Conservation (phyloP, 176 grass and related monocot genomes). For the Typha latifolia region DNA sequence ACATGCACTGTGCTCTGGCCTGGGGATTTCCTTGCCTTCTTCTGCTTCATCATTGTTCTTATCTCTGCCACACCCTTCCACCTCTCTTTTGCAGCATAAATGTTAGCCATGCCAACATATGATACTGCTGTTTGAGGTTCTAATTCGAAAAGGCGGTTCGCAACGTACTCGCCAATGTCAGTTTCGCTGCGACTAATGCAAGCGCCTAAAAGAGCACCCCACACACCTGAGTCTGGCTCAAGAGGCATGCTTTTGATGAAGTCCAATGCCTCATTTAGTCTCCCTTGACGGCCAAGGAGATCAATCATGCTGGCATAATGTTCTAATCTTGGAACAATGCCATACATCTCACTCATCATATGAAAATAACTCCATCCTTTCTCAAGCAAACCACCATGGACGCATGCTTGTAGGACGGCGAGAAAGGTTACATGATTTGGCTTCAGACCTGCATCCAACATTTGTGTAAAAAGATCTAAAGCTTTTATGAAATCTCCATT, state of each 20-base stretch:
- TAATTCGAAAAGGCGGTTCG: background rate
- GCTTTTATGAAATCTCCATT: constrained; percentile 1
- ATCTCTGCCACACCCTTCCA: background rate
- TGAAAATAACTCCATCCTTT: background rate
- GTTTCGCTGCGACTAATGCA: background rate
- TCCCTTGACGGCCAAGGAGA: background rate
- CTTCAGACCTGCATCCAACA: background rate
- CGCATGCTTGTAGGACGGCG: background rate
- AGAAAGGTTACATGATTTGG: constrained; percentile 10
- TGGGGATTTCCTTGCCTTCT: background rate
- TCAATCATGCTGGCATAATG: constrained; percentile 8
- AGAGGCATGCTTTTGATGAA: background rate
- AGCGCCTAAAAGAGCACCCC: constrained; percentile 9
- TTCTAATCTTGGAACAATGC: background rate
- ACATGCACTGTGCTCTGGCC: background rate
- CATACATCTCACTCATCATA: background rate
- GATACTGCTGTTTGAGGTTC: constrained; percentile 1
- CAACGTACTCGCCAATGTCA: background rate
- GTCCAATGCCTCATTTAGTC: background rate
- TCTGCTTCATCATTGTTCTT: constrained; percentile 3
- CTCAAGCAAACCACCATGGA: constrained; percentile 1
- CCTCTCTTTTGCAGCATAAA: constrained; percentile 7
- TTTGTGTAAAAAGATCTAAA: constrained; percentile 3
- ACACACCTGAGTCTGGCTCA: background rate
- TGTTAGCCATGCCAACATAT: constrained; percentile 9